These are phyloP conservation scores for Jacaranda copaia DNA, from an alignment of 257 asterid species.

Conservation along the genomic window DNA sequence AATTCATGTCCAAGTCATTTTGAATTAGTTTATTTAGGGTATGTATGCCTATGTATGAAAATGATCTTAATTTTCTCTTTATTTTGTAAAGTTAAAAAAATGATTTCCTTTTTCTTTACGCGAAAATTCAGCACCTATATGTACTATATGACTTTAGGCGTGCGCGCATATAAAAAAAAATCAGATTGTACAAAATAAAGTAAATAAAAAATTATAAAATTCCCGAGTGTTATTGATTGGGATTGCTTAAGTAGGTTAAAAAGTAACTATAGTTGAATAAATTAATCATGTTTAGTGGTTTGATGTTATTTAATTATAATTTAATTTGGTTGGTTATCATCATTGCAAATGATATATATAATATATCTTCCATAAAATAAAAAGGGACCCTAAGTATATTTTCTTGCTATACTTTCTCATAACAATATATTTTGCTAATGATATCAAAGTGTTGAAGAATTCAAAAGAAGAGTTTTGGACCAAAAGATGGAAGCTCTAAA, in stretches of 20 bases:
- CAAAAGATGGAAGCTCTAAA: background rate
- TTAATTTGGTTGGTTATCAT: conserved; percentile 1
- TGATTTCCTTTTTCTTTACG: background rate
- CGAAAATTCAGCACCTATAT: no score
- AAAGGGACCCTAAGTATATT: conserved; percentile 1
- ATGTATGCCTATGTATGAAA: conserved; percentile 28
- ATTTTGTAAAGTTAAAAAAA: conserved; percentile 21
- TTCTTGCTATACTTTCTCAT: background rate
- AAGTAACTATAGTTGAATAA: conserved; percentile 30
- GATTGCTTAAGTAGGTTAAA: conserved; percentile 29
- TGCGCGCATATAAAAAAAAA: conserved; percentile 20
- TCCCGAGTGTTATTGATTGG: conserved; percentile 10
- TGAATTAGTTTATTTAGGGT: conserved; percentile 41
- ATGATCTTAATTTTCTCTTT: conserved; percentile 8
- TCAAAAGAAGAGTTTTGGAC: background rate
- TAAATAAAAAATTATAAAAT: background rate
- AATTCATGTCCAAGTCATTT: conserved; percentile 49
- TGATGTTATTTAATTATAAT: background rate
- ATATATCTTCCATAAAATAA: no score
- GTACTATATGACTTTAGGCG: conserved; percentile 26
- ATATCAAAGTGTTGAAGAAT: background rate
- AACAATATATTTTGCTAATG: background rate
- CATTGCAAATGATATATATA: background rate
- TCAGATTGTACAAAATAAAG: background rate
- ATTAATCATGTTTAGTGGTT: background rate